phyloP scores from a whole-genome alignment of 345 rosid genomes.

The Ricinus communis region DNA sequence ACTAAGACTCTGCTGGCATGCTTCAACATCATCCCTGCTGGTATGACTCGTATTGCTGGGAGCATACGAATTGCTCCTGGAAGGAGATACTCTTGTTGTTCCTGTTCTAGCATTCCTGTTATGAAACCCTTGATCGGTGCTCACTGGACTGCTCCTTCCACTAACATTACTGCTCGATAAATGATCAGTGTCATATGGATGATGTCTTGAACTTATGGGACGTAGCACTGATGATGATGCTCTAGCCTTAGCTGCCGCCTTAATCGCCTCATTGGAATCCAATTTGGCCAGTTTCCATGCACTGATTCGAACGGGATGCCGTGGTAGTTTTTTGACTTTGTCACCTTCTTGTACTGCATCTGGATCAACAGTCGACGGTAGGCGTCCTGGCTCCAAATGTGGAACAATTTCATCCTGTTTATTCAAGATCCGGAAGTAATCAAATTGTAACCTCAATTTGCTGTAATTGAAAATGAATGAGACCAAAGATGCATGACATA shows the following conservation, averaged over 20 bases:
- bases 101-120: slow-evolving; percentile 36
- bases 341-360: slow-evolving; percentile 48
- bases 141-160: slow-evolving; percentile 73
- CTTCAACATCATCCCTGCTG: slow-evolving; percentile 56
- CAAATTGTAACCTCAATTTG: not conserved
- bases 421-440: slow-evolving; percentile 1
- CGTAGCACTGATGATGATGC: slow-evolving; percentile 87
- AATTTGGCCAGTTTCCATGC: slow-evolving; percentile 92
- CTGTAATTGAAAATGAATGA: not conserved
- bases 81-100: slow-evolving; percentile 31
- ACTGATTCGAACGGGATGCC: slow-evolving; percentile 76
- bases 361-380: slow-evolving; percentile 78
- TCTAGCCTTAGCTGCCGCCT: slow-evolving; percentile 87
- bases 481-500: not conserved
- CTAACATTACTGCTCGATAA: slow-evolving; percentile 65
- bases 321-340: slow-evolving; percentile 58
- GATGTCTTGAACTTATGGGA: slow-evolving; percentile 55
- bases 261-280: slow-evolving; percentile 74
- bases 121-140: slow-evolving; percentile 49
- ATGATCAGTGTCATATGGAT: slow-evolving; percentile 54
- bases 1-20: slow-evolving; percentile 53
- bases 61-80: slow-evolving; percentile 45
- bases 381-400: slow-evolving; percentile 78
- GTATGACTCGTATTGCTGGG: slow-evolving; percentile 56
- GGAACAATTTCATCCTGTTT: slow-evolving; percentile 89